Evolutionary conservation across 768 basidiomycete species (phyloP).

Genomic region (Leccinum truebloodii): DNA sequence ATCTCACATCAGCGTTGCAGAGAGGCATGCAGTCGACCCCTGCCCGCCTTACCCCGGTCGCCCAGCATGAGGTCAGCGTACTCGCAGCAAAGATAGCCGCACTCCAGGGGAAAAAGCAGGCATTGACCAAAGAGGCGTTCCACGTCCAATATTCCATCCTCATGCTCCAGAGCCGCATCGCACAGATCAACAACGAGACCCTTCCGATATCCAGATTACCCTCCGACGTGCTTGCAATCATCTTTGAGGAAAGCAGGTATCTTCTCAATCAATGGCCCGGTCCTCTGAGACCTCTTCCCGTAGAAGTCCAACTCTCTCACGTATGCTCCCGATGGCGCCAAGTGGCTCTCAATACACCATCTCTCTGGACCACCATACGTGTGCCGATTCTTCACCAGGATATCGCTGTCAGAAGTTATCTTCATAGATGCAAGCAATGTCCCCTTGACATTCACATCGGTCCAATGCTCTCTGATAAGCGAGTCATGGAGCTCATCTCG

Average conservation of each 20-base stretch:
- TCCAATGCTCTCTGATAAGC: constrained; percentile 28
- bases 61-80: constrained; percentile 28
- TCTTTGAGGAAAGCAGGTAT: constrained; percentile 34
- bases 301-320: constrained; percentile 37
- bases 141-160: constrained; percentile 30
- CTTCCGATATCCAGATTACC: constrained; percentile 33
- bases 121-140: constrained; percentile 25
- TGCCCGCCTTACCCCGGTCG: constrained; percentile 19
- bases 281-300: constrained; percentile 31
- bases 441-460: constrained; percentile 35
- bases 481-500: constrained; percentile 27
- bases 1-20: constrained; percentile 24
- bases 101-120: constrained; percentile 26
- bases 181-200: constrained; percentile 33
- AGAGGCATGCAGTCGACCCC: constrained; percentile 19
- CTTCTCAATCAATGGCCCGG: constrained; percentile 30
- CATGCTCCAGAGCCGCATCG: constrained; percentile 33
- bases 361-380: constrained; percentile 38
- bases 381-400: constrained; percentile 33
- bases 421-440: constrained; percentile 33
- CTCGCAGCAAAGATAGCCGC: constrained; percentile 23
- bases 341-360: constrained; percentile 35
- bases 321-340: constrained; percentile 38
- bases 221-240: constrained; percentile 35
- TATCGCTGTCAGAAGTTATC: constrained; percentile 29